Evolutionary conservation across 2,329 filamentous ascomycete species (phyloP).

Genomic region (Xylariaceae sp.): DNA sequence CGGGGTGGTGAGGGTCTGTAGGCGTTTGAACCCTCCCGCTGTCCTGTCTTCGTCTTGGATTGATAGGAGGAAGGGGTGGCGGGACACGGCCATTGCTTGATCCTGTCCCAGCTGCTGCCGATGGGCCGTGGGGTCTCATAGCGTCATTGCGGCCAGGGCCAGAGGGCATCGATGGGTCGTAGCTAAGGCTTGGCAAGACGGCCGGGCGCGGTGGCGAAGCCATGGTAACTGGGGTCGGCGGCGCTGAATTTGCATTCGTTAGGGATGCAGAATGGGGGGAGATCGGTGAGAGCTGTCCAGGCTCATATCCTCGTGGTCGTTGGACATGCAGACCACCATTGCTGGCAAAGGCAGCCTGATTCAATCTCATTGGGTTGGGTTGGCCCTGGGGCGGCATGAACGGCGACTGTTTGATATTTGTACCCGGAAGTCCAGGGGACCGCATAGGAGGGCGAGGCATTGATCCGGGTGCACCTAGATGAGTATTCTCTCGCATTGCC

Average conservation of each 20-base stretch:
- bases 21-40: constrained; percentile 39
- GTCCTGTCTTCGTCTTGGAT: constrained; percentile 50
- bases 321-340: constrained; percentile 36
- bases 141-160: constrained; percentile 37
- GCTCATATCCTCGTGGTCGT: constrained; percentile 35
- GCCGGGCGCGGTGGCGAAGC: constrained; percentile 36
- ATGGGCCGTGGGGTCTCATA: constrained; percentile 40
- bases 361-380: constrained; percentile 27
- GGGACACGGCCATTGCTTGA: constrained; percentile 39
- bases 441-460: constrained; percentile 35
- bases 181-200: constrained; percentile 28
- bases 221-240: constrained; percentile 33
- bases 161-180: constrained; percentile 22
- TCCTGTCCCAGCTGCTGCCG: constrained; percentile 32
- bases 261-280: constrained; percentile 41
- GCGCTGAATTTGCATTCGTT: constrained; percentile 27
- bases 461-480: constrained; percentile 27
- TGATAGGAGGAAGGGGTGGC: constrained; percentile 58
- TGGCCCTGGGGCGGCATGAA: constrained; percentile 46
- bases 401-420: constrained; percentile 46
- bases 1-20: constrained; percentile 28
- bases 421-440: constrained; percentile 48
- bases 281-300: constrained; percentile 44
- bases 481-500: constrained; percentile 36
- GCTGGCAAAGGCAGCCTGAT: constrained; percentile 22